Percentiles rank a stretch among this genome's conserved stretches.
Conservation (phyloP, 148 eudicot species). For the Rhododendron ovatum region DNA sequence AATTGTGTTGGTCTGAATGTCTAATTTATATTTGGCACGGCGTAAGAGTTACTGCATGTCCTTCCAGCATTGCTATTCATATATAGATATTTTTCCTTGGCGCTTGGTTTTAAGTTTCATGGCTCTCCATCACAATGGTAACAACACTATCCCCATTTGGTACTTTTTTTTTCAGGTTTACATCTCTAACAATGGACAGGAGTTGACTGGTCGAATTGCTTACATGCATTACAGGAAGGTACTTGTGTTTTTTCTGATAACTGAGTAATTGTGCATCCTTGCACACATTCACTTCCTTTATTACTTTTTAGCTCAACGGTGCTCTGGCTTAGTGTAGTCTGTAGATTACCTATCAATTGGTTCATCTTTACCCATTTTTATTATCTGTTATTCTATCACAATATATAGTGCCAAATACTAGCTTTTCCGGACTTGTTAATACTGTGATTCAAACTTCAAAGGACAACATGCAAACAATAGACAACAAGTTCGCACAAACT, state of each 20-base stretch:
- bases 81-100: background rate
- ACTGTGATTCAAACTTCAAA: background rate
- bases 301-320: background rate
- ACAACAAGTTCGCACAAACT: background rate
- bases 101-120: background rate
- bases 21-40: background rate
- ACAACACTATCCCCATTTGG: background rate
- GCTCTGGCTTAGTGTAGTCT: background rate
- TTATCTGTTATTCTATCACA: background rate
- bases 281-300: background rate
- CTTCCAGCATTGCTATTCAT: background rate
- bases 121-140: background rate
- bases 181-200: constrained; percentile 62
- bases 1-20: background rate
- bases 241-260: constrained; percentile 2
- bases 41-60: background rate
- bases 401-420: background rate
- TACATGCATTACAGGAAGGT: constrained; percentile 78
- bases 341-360: background rate
- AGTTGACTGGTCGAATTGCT: constrained; percentile 72
- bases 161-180: constrained; percentile 52
- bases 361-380: background rate
- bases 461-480: background rate
- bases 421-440: background rate
- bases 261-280: background rate